A percentile compares a stretch with the other conserved stretches of the same genome.
Conservation (phyloP, 805 yeast genomes). For the Sugiyamaella mastotermitis region DNA sequence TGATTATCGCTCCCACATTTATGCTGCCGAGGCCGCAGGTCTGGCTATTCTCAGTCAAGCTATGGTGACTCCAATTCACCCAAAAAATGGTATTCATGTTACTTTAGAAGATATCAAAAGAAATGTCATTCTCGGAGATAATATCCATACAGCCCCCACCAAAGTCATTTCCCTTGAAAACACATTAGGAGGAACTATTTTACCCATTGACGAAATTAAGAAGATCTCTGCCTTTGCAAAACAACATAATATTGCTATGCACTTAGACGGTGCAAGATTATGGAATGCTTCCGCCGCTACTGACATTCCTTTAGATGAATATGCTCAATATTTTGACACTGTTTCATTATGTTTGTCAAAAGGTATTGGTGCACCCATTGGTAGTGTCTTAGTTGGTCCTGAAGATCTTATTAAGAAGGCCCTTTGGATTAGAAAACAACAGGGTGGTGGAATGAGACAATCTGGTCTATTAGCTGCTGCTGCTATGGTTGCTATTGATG, state of each 20-base stretch:
- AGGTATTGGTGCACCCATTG: slow-evolving; percentile 90
- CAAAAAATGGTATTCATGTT: slow-evolving; percentile 67
- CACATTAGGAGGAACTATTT: slow-evolving; percentile 76
- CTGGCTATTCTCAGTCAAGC: slow-evolving; percentile 85
- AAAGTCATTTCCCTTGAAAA: slow-evolving; percentile 79
- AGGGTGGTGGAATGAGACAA: slow-evolving; percentile 92
- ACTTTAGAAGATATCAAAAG: slow-evolving; percentile 73
- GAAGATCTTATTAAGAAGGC: slow-evolving; percentile 56
- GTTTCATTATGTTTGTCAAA: slow-evolving; percentile 85
- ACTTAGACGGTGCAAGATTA: slow-evolving; percentile 92
- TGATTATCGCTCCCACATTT: slow-evolving; percentile 83
- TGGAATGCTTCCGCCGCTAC: slow-evolving; percentile 85
- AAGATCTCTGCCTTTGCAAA: slow-evolving; percentile 68
- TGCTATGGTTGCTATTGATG: slow-evolving; percentile 74
- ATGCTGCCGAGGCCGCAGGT: slow-evolving; percentile 84
- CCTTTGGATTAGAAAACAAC: slow-evolving; percentile 82
- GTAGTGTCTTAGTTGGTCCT: slow-evolving; percentile 76
- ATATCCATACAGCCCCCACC: slow-evolving; percentile 86
- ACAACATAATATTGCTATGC: slow-evolving; percentile 53
- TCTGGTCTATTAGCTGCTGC: slow-evolving; percentile 74
- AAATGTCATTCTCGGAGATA: slow-evolving; percentile 67
- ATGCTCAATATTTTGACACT: slow-evolving; percentile 76
- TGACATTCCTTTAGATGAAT: slow-evolving; percentile 61
- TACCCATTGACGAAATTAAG: slow-evolving; percentile 72
- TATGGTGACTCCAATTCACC: slow-evolving; percentile 79